phyloP scores from a whole-genome alignment of 129 eudicot species.

The Flaveria brownii region DNA sequence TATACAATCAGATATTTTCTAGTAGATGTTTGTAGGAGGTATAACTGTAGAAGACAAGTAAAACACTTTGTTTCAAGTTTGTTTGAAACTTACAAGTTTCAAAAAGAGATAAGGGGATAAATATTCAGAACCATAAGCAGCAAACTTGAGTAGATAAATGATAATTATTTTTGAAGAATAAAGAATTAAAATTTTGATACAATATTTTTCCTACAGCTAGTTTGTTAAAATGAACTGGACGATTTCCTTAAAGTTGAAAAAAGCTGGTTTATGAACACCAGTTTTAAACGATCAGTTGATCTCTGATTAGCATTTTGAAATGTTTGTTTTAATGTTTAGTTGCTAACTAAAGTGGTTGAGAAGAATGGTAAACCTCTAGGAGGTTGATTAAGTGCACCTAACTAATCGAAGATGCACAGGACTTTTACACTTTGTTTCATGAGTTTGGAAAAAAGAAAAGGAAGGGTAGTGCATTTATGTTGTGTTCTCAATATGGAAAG shows the following conservation, averaged over 20 bases:
- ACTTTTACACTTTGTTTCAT: background rate
- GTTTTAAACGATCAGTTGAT: background rate
- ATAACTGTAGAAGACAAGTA: constrained; percentile 16
- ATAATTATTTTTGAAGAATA: background rate
- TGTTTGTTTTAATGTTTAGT: background rate
- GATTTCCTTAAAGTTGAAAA: background rate
- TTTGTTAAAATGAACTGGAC: background rate
- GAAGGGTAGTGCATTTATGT: background rate
- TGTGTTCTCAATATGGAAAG: background rate
- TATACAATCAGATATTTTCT: background rate
- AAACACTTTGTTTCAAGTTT: constrained; percentile 10
- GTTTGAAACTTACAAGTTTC: background rate
- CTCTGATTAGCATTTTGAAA: background rate
- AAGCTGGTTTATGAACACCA: background rate
- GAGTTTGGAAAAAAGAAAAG: background rate
- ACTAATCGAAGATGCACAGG: background rate
- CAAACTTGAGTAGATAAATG: background rate
- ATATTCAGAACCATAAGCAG: background rate
- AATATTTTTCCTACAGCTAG: background rate
- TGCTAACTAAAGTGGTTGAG: constrained; percentile 1
- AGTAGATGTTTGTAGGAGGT: background rate
- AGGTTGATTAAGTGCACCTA: background rate
- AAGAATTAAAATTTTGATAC: background rate
- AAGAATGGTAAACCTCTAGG: background rate
- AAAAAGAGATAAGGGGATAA: constrained; percentile 5